Conservation (phyloP, 2,329 filamentous ascomycete genomes). For the Phyllosticta citriasiana region DNA sequence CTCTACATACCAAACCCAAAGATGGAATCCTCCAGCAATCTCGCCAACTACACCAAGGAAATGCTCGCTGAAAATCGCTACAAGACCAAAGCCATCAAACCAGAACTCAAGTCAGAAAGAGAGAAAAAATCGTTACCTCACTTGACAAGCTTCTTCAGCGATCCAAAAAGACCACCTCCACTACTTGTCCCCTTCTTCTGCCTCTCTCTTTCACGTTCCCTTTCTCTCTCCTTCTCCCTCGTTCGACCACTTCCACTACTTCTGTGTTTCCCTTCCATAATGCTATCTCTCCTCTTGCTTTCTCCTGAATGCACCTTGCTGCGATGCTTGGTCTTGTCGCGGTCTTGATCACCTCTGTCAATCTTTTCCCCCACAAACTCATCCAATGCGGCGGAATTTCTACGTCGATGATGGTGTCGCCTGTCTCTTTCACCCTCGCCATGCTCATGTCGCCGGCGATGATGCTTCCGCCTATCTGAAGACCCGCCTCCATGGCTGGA, state of each 20-base stretch:
- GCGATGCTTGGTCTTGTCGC: neutral
- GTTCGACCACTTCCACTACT: neutral
- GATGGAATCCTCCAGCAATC: no score
- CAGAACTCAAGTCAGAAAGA: neutral
- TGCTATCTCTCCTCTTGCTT: neutral
- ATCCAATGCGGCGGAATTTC: neutral
- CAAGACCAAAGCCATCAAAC: neutral
- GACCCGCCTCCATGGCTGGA: neutral
- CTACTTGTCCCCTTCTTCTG: neutral
- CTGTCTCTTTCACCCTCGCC: neutral
- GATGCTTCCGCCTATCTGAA: neutral
- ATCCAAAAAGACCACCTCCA: neutral
- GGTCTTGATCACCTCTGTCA: neutral
- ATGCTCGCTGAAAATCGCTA: neutral
- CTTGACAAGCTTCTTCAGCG: neutral
- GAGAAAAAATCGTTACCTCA: neutral
- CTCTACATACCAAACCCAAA: no score
- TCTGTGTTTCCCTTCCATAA: neutral
- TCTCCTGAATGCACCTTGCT: neutral
- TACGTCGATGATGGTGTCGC: neutral
- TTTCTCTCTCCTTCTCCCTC: neutral
- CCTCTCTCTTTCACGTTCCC: neutral
- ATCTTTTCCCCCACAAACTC: neutral
- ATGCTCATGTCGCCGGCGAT: neutral
- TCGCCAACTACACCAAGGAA: no score